Conservation (phyloP, 2,329 filamentous ascomycete genomes). For the Xylariaceae sp. region DNA sequence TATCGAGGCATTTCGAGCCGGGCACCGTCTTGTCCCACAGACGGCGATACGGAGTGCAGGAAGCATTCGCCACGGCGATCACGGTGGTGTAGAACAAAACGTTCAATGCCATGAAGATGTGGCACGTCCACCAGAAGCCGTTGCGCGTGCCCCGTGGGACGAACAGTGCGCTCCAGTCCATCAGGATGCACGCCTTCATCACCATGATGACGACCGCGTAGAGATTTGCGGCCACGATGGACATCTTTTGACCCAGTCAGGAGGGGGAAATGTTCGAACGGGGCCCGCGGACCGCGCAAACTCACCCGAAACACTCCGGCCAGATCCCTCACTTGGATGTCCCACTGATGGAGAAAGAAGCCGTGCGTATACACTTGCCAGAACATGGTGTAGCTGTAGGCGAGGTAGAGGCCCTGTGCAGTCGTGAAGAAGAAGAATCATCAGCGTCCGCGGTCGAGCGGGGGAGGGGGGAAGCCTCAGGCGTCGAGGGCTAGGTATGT, state of each 20-base stretch:
- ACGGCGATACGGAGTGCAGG: neutral
- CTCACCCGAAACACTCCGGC: too few relatives aligned
- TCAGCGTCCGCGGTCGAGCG: neutral
- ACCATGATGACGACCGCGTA: neutral
- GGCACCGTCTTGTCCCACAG: conserved; percentile 14
- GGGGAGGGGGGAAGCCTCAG: neutral
- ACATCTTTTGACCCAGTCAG: too few relatives aligned
- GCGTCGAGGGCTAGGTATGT: neutral
- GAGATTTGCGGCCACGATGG: conserved; percentile 2
- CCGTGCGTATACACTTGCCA: conserved; percentile 8
- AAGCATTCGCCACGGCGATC: neutral
- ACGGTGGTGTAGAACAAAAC: neutral
- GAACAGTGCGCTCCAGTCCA: neutral
- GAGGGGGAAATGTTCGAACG: too few relatives aligned
- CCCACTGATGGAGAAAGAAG: conserved; percentile 17
- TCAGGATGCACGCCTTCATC: conserved; percentile 1
- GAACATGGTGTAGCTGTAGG: conserved; percentile 12
- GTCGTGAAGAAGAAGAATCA: conserved; percentile 1
- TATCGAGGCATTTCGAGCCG: conserved; percentile 12
- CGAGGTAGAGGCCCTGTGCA: conserved; percentile 11
- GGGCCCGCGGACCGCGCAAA: too few relatives aligned
- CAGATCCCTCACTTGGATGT: conserved; percentile 12
- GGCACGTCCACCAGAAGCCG: neutral
- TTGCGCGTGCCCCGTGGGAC: neutral
- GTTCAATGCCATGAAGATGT: neutral